Evolutionary conservation across 2,329 filamentous ascomycete species (phyloP), one percentile per base, ranked within the genome.

Genomic region (Penicillium freii): DNA sequence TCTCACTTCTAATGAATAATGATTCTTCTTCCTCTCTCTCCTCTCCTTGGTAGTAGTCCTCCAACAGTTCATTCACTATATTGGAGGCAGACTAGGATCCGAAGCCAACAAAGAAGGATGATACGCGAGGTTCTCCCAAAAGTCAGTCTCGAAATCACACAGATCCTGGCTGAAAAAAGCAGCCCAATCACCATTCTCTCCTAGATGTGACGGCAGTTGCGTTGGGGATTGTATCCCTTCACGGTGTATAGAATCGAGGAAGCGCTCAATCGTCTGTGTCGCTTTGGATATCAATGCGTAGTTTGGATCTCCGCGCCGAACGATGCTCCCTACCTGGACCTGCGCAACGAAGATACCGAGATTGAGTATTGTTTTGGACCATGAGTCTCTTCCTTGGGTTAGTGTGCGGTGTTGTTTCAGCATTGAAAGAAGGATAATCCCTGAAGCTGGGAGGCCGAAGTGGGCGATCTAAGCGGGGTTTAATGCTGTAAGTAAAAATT

Each of bases 391-490:
- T 50, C 7, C 47, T 19, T 57, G 48, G 21, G 31, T 53, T 40
- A 42, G 48, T 49, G 5, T 59, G 31, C 19, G 58, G 49, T 62
- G 56, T 42, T 64, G 66, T 25, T 66, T 64, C 1, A 72, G 56
- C 25, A 72, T 54, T 11, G 69, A 66, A 1, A 71, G 63, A 7
- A 69, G 66, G 11, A 72, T 57, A 0, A 71, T 69, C 9, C 67
- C 69, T 7, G 66, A 66, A 1, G 67, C 68, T 8, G 69, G 69
- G 10, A 70, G 69, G 9, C 67, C 67, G 25, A 69, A 70, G 40
- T 70, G 62, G n/a, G 64, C 63, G 11, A 71, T 62, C 67, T 70
- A 25, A 15, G 17, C 13, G 1, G 6, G 4, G 5, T 15, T 52
- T 25, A 46, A 27, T 31, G 27, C 11, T 2, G 23, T 11, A 21